Conservation (phyloP, 2,329 filamentous ascomycete species). For the Fusarium sp. region DNA sequence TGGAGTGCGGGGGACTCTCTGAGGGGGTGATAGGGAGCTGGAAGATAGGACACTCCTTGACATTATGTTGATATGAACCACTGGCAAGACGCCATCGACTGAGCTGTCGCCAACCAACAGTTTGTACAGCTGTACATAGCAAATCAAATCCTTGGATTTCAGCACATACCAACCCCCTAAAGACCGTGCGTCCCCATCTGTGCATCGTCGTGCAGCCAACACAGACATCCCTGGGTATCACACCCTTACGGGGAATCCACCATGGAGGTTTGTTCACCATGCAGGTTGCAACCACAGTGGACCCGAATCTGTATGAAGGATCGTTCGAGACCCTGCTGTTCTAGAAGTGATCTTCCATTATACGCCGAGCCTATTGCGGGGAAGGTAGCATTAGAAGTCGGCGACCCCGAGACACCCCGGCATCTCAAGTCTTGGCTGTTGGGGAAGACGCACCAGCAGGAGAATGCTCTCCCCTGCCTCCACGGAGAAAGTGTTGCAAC, state of each 20-base stretch:
- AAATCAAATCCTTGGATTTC: background rate
- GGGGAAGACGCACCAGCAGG: background rate
- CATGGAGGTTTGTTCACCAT: background rate
- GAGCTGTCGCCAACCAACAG: background rate
- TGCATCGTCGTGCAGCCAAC: background rate
- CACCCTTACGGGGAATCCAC: constrained; percentile 1
- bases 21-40: background rate
- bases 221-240: background rate
- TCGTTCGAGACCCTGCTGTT: background rate
- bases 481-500: background rate
- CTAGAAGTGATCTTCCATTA: background rate
- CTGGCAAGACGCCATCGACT: background rate
- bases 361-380: background rate
- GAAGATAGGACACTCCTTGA: background rate
- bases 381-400: background rate
- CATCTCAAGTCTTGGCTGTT: background rate
- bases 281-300: background rate
- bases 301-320: background rate
- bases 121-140: background rate
- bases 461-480: background rate
- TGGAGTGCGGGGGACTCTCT: background rate
- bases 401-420: constrained; percentile 9
- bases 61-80: background rate
- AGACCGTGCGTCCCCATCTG: background rate
- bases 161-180: background rate